These are phyloP conservation scores for Picea abies DNA, from an alignment of 83 land plant species.

Conservation along the genomic window DNA sequence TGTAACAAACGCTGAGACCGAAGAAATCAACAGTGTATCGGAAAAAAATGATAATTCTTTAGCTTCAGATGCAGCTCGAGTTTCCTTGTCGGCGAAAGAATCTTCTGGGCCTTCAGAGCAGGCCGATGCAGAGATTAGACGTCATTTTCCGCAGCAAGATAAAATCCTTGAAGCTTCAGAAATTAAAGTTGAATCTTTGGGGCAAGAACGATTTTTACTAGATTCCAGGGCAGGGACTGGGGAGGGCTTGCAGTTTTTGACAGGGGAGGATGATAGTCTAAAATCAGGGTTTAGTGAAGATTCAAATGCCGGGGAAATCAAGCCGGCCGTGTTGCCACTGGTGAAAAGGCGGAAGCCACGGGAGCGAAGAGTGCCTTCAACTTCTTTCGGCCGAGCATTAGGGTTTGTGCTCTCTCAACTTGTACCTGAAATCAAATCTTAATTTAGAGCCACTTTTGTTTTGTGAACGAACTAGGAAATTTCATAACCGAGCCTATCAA, in stretches of 20 bases:
- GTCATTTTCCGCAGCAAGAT: neutral
- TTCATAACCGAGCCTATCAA: too few relatives aligned
- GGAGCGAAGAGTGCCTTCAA: slow-evolving; percentile 90
- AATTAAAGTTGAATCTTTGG: neutral
- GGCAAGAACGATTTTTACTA: neutral
- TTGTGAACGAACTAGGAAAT: too few relatives aligned
- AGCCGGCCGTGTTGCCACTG: neutral
- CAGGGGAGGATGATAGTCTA: neutral
- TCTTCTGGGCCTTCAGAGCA: neutral
- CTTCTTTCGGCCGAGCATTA: slow-evolving; percentile 79
- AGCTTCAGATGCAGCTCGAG: neutral
- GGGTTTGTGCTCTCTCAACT: slow-evolving; percentile 51
- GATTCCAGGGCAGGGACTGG: neutral
- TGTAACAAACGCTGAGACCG: neutral
- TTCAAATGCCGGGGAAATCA: neutral
- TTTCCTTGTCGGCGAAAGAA: neutral
- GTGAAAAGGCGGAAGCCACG: slow-evolving; percentile 63
- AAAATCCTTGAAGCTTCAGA: neutral
- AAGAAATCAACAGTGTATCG: neutral
- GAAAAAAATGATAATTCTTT: neutral
- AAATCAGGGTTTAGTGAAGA: neutral
- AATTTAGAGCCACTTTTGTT: too few relatives aligned
- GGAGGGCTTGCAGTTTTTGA: slow-evolving; percentile 16
- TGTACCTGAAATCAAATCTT: too few relatives aligned
- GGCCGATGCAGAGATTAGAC: neutral